phyloP scores from a whole-genome alignment of 2,329 filamentous ascomycete species.

The Parafenestella ontariensis region DNA sequence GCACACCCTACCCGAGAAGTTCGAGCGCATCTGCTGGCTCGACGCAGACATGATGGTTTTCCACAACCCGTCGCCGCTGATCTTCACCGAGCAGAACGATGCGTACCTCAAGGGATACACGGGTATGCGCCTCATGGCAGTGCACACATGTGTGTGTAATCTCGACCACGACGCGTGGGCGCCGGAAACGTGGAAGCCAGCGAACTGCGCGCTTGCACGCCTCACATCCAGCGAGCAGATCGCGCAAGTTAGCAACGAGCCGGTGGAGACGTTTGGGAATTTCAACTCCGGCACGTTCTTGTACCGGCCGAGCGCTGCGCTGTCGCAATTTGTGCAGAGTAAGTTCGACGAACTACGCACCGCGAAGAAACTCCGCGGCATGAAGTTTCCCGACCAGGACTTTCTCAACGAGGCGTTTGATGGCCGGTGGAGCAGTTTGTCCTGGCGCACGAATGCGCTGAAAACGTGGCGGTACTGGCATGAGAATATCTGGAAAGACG shows the following conservation, averaged over 20 bases:
- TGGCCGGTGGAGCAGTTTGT: conserved; percentile 52
- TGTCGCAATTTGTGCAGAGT: conserved; percentile 51
- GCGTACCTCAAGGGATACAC: conserved; percentile 24
- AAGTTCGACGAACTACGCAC: conserved; percentile 50
- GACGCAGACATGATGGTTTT: conserved; percentile 62
- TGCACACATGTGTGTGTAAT: conserved; percentile 62
- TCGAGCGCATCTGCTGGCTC: conserved; percentile 56
- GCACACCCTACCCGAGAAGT: conserved; percentile 25
- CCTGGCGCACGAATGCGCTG: conserved; percentile 61
- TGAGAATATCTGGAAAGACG: conserved; percentile 58
- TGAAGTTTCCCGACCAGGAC: conserved; percentile 63
- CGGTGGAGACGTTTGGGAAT: conserved; percentile 53
- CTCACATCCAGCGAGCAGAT: conserved; percentile 44
- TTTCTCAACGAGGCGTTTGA: conserved; percentile 60
- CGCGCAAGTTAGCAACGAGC: conserved; percentile 39
- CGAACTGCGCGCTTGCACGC: conserved; percentile 59
- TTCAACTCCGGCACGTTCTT: conserved; percentile 62
- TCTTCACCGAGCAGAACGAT: conserved; percentile 55
- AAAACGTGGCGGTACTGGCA: conserved; percentile 65
- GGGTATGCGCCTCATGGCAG: conserved; percentile 54
- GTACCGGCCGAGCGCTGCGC: conserved; percentile 52
- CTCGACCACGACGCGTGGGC: conserved; percentile 60
- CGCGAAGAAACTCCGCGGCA: conserved; percentile 45
- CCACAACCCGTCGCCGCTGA: conserved; percentile 43
- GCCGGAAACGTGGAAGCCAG: conserved; percentile 54